Percentiles rank a stretch among this genome's conserved stretches.
Evolutionary conservation across 352 stramenopile genomes (phyloP).

Genomic region (Pythium dissimile): DNA sequence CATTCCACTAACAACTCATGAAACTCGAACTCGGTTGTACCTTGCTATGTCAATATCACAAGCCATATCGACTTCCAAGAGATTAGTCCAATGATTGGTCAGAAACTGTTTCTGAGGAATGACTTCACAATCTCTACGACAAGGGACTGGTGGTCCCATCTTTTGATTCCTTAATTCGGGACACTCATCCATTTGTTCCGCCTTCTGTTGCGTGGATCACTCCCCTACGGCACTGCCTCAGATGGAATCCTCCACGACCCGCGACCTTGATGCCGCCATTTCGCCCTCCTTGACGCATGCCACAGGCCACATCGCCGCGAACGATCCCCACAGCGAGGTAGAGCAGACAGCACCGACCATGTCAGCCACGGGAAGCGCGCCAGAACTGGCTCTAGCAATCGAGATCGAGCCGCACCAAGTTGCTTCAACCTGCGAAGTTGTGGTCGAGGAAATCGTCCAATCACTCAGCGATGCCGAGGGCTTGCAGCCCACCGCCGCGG

Average conservation of each 20-base stretch:
- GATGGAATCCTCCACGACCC: constrained; percentile 1
- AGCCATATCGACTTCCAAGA: too few relatives aligned
- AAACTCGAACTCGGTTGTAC: neutral
- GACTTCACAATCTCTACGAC: too few relatives aligned
- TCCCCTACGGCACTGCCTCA: constrained; percentile 12
- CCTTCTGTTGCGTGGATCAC: too few relatives aligned
- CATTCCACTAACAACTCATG: too few relatives aligned
- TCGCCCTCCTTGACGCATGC: neutral
- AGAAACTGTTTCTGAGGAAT: too few relatives aligned
- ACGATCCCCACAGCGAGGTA: neutral
- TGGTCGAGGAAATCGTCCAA: neutral
- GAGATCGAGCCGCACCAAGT: neutral
- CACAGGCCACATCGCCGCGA: neutral
- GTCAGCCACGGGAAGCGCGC: neutral
- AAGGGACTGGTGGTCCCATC: neutral
- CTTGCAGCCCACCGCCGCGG: neutral
- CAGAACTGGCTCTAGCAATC: neutral
- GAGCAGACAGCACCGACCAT: neutral
- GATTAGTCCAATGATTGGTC: too few relatives aligned
- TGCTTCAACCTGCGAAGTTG: constrained; percentile 7
- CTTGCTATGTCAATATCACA: neutral
- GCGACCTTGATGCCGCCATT: neutral
- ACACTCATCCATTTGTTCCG: constrained; percentile 5
- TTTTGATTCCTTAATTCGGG: constrained; percentile 11
- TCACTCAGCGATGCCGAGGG: neutral